Evolutionary conservation across 2,329 filamentous ascomycete species (phyloP), one percentile per base, ranked within the genome.

Genomic region (Botrytis fragariae): DNA sequence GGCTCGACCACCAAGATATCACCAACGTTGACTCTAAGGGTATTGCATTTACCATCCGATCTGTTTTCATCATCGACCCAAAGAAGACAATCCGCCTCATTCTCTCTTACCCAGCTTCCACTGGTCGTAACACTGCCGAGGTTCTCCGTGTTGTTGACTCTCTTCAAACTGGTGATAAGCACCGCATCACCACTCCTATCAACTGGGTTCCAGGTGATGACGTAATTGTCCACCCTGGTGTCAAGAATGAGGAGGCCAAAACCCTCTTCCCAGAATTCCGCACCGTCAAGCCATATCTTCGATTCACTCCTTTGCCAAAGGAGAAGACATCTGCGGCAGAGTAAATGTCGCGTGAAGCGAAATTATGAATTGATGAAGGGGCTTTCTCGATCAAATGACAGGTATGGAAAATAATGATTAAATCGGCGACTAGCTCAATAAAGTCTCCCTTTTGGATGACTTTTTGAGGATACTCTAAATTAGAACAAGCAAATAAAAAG

Each of bases 31-130:
- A 94, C 83, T 83, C 87, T 80, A 93, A 93, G 88, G 92, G 92
- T 79, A 92, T 95, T 79, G 94, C 94, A 73, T 95, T 97, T 85
- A 97, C 95, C 79, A 97, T 98, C 85, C 93, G 95, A 80, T 94
- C 92, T 79, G 95, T 97, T 82, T 97, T 97, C 88, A 87, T 97
- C 85, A 96, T 97, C 83, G 94, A 97, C 86, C 94, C 94, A 77
- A 90, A 89, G 84, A 97, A 97, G 91, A 95, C 92, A 83, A 96
- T 97, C 85, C 92, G 95, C 79, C 90, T 95, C 82, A 97, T 94
- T 83, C 92, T 97, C 86, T 91, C 93, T 81, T 98, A 97, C 87
- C 95, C 95, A 61, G 94, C 95, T 75, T 95, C 92, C 74, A 97
- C 94, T 63, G 95, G 95, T 84, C 90, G 92, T 81, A 95, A 94